Evolutionary conservation across 2,329 filamentous ascomycete species (phyloP), one percentile per base, ranked within the genome.

Genomic region (Emmonsiellopsis sp.): DNA sequence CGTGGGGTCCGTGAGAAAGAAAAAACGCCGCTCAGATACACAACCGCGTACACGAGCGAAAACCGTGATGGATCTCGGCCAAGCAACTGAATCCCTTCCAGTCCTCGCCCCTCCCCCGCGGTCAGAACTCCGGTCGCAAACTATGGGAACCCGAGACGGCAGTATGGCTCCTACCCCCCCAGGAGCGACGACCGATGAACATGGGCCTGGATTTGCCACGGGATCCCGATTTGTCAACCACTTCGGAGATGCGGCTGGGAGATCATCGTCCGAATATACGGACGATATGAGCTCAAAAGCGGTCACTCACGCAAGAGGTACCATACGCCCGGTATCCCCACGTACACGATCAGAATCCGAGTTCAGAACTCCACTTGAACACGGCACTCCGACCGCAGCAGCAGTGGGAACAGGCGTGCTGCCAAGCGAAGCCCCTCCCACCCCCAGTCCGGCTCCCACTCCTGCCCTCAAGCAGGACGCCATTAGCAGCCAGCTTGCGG

Each of bases 31-130:
- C 51, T 49, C 14, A 49, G 50, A 17, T 17, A 46, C 10, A 37
- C 37, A 32, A 53, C 51, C 42, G 21, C 21, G 21, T 27, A 27
- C 21, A 27, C 21, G 21, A 3, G 21, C 3, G 21, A 27, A 53
- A 13, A 53, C 58, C 9, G 61, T 63, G 31, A 61, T 53, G 11
- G 61, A 63, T 56, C 49, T 54, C 27, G 62, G 61, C 8, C 62
- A 63, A 53, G 58, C 57, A 5, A 57, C 53, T 17, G 57, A 58
- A 31, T 53, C 53, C 2, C 36, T 52, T 3, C 46, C 27, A 32
- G 39, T 43, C 11, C 31, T 43, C 27, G 49, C 13, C 10, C 49
- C 21, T 49, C 33, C 33, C 17, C 46, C 17, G 39, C 34, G 46
- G 6, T 49, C 46, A 2, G 11, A 8, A 27, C 17, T 27, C 34